Conservation (phyloP, 768 basidiomycete genomes). For the Rickenella mellea region DNA sequence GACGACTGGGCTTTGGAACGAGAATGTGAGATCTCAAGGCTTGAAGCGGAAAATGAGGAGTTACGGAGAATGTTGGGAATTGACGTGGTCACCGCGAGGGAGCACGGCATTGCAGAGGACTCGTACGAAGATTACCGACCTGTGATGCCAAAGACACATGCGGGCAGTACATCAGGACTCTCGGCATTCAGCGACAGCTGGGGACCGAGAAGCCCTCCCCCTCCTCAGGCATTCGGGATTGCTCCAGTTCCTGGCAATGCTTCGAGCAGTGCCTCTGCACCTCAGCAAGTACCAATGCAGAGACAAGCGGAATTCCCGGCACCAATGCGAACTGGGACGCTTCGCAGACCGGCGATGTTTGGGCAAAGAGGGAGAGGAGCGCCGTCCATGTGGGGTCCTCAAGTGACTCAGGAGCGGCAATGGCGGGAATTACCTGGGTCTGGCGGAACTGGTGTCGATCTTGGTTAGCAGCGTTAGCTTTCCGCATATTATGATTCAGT, state of each 20-base stretch:
- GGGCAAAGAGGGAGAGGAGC: not conserved
- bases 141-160: no score
- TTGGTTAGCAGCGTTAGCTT: not conserved
- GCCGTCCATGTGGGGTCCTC: not conserved
- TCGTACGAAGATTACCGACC: conserved; percentile 27
- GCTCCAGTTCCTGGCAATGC: not conserved
- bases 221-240: not conserved
- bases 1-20: conserved; percentile 85
- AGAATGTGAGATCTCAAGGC: conserved; percentile 74
- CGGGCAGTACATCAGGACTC: not conserved
- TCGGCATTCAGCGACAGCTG: not conserved
- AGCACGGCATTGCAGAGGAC: conserved; percentile 44
- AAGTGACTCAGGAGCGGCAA: not conserved
- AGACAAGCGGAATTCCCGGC: not conserved
- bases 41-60: conserved; percentile 77
- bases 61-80: conserved; percentile 72
- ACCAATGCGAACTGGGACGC: not conserved
- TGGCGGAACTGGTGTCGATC: not conserved
- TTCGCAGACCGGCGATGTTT: not conserved
- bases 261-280: not conserved
- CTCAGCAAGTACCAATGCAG: not conserved
- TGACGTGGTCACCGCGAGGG: conserved; percentile 43
- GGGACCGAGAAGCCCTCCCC: not conserved
- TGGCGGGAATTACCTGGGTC: not conserved
- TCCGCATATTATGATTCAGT: not conserved